Percentiles rank a stretch among this genome's conserved stretches.
Conservation (phyloP, 208 protist genomes). For the Wallacemonas sp. region DNA sequence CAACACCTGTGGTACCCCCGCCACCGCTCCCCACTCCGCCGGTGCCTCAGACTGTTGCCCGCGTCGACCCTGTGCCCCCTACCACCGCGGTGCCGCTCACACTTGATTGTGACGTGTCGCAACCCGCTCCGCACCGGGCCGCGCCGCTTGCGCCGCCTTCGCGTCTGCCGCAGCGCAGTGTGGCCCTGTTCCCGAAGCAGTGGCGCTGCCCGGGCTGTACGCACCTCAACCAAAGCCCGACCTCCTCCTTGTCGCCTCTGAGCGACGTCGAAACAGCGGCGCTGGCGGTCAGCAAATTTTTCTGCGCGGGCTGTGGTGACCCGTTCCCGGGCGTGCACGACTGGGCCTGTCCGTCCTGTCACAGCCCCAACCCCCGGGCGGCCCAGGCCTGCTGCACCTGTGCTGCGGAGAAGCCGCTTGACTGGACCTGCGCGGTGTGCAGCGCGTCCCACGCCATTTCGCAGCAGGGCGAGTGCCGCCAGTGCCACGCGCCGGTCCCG, state of each 20-base stretch:
- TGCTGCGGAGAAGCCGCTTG: conserved; percentile 39
- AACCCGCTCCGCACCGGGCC: too few relatives aligned
- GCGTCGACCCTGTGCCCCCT: too few relatives aligned
- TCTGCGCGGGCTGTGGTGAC: conserved; percentile 41
- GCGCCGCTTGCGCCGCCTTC: too few relatives aligned
- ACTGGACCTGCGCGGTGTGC: conserved; percentile 64
- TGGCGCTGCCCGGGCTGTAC: conserved; percentile 69
- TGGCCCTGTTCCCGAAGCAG: conserved; percentile 53
- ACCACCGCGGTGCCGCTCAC: too few relatives aligned
- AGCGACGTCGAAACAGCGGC: too few relatives aligned
- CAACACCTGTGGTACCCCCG: too few relatives aligned
- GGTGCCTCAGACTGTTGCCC: too few relatives aligned
- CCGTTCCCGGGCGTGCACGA: conserved; percentile 64
- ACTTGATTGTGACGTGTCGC: too few relatives aligned
- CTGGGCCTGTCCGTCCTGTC: conserved; percentile 76
- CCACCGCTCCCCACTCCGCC: too few relatives aligned
- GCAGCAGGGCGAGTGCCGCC: conserved; percentile 32
- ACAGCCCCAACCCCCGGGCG: conserved; percentile 57
- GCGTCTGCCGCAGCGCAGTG: conserved; percentile 60
- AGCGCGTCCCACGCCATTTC: conserved; percentile 50
- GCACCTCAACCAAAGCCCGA: conserved; percentile 21
- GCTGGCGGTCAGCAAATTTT: conserved; percentile 68
- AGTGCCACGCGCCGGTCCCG: conserved; percentile 33
- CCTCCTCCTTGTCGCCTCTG: too few relatives aligned
- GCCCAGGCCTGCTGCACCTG: conserved; percentile 71